phyloP scores from a whole-genome alignment of 2,329 filamentous ascomycete genomes.

The Aureobasidium sp. region DNA sequence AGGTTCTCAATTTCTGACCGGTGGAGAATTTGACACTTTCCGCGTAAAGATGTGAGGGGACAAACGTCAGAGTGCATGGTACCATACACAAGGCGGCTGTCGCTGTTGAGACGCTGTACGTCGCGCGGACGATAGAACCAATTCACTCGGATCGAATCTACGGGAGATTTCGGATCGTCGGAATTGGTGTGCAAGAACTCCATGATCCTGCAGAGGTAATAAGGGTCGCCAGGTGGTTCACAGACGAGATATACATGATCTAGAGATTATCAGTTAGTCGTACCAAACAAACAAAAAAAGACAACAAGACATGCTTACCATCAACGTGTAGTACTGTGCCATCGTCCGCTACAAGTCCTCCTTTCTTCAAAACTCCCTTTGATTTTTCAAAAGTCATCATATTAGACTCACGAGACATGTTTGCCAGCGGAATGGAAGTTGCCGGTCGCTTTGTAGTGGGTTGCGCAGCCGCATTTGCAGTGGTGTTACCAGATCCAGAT shows the following conservation, averaged over 20 bases:
- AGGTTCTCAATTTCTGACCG: constrained; percentile 75
- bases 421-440: constrained; percentile 32
- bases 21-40: constrained; percentile 86
- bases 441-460: constrained; percentile 21
- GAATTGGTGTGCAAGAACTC: constrained; percentile 80
- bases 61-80: constrained; percentile 98
- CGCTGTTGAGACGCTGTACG: constrained; percentile 82
- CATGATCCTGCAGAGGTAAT: constrained; percentile 97
- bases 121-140: constrained; percentile 98
- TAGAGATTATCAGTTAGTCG: constrained; percentile 34
- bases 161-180: constrained; percentile 57
- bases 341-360: constrained; percentile 79
- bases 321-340: constrained; percentile 76
- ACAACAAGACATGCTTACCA: constrained; percentile 52
- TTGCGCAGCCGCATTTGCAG: constrained; percentile 15
- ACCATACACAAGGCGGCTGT: constrained; percentile 84
- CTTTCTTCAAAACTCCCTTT: constrained; percentile 60
- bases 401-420: constrained; percentile 57
- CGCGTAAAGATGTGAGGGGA: constrained; percentile 82
- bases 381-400: constrained; percentile 79
- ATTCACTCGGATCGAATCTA: constrained; percentile 87
- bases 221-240: constrained; percentile 94
- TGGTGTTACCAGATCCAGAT: constrained; percentile 19
- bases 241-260: constrained; percentile 93
- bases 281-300: background rate